These are phyloP conservation scores for Phytophthora brassicae DNA, from an alignment of 352 stramenopile species.

Conservation along the genomic window DNA sequence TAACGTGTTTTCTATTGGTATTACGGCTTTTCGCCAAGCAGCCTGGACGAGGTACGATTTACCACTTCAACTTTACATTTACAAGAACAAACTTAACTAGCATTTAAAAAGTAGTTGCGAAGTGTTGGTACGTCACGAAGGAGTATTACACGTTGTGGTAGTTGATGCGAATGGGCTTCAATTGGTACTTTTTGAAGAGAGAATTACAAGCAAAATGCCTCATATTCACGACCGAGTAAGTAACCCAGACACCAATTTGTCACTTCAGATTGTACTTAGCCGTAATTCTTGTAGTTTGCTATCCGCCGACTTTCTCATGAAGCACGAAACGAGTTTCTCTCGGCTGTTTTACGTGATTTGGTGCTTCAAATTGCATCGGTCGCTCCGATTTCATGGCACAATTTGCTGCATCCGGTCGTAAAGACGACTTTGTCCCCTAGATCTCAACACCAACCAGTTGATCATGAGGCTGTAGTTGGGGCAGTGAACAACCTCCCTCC, in stretches of 20 bases:
- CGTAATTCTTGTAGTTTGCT: constrained; percentile 34
- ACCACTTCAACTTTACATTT: too few relatives aligned
- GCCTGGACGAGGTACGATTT: constrained; percentile 40
- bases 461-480: constrained; percentile 2
- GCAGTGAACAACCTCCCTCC: constrained; percentile 12
- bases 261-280: neutral
- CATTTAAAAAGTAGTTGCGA: constrained; percentile 33
- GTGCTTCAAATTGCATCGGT: constrained; percentile 40
- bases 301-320: constrained; percentile 48
- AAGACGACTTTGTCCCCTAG: constrained; percentile 4
- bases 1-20: neutral
- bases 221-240: constrained; percentile 25
- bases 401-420: constrained; percentile 6
- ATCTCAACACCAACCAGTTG: constrained; percentile 12
- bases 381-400: constrained; percentile 37
- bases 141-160: constrained; percentile 18
- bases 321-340: constrained; percentile 12
- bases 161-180: constrained; percentile 25
- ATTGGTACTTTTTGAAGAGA: constrained; percentile 30
- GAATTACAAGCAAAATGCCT: constrained; percentile 15
- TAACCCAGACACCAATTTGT: neutral
- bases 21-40: too few relatives aligned
- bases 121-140: constrained; percentile 33
- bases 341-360: constrained; percentile 32
- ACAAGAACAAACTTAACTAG: too few relatives aligned